phyloP scores from a whole-genome alignment of 805 yeast species.

The Phaffomyces antillensis region DNA sequence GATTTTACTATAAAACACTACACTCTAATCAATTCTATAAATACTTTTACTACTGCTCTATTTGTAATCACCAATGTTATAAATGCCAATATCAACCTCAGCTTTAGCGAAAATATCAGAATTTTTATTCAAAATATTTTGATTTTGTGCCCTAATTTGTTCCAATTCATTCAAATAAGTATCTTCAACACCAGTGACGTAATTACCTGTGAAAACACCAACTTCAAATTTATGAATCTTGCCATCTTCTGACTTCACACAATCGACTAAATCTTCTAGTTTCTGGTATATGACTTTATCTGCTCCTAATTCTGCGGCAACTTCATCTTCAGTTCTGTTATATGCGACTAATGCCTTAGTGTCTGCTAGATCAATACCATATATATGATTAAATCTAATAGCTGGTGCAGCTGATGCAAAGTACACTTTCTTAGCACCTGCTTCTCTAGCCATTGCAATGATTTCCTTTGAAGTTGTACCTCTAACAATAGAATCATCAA shows the following conservation, averaged over 20 bases:
- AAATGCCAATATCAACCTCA: conserved; percentile 61
- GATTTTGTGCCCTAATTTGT: conserved; percentile 72
- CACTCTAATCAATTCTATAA: neutral
- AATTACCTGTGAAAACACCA: conserved; percentile 93
- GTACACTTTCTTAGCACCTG: conserved; percentile 93
- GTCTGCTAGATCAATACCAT: conserved; percentile 96
- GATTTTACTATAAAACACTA: neutral
- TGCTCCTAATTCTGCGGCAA: conserved; percentile 77
- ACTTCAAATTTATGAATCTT: conserved; percentile 69
- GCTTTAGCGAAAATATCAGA: conserved; percentile 65
- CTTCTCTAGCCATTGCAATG: conserved; percentile 96
- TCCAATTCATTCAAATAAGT: conserved; percentile 78
- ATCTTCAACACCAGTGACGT: conserved; percentile 91
- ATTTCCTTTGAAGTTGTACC: conserved; percentile 97
- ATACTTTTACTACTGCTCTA: neutral
- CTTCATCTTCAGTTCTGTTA: conserved; percentile 64
- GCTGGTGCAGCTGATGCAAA: conserved; percentile 98
- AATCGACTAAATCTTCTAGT: conserved; percentile 71
- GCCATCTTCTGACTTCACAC: conserved; percentile 49
- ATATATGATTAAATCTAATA: conserved; percentile 91
- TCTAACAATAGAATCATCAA: conserved; percentile 95
- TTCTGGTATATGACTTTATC: conserved; percentile 87
- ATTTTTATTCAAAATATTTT: conserved; percentile 42
- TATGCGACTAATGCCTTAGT: conserved; percentile 90
- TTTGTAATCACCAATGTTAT: conserved; percentile 49